phyloP scores from a whole-genome alignment of 345 rosid species.

The Citrus mangshanensis region DNA sequence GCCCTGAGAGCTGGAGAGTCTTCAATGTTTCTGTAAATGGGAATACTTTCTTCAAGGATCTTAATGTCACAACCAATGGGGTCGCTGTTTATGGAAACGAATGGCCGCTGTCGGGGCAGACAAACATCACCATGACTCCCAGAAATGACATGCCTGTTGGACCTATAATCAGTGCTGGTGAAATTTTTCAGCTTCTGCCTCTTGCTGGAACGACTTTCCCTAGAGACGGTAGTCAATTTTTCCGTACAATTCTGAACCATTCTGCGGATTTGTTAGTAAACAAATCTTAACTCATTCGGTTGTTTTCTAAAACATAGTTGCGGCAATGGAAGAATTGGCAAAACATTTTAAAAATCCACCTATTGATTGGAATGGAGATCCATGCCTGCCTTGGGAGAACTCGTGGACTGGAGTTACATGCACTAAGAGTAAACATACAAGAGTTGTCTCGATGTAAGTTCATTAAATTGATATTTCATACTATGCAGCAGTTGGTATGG shows the following conservation, averaged over 20 bases:
- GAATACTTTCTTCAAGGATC: constrained; percentile 40
- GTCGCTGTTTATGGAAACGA: constrained; percentile 53
- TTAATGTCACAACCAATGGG: constrained; percentile 66
- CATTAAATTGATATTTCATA: background rate
- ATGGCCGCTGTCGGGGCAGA: constrained; percentile 80
- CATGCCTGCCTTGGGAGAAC: constrained; percentile 72
- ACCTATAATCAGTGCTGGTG: constrained; percentile 77
- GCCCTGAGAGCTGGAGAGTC: constrained; percentile 70
- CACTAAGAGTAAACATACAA: constrained; percentile 40
- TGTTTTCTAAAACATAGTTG: constrained; percentile 26
- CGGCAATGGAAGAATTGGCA: constrained; percentile 61
- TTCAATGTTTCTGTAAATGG: constrained; percentile 72
- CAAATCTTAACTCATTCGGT: background rate
- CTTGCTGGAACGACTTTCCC: constrained; percentile 57
- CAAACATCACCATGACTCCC: constrained; percentile 55
- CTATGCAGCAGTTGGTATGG: background rate
- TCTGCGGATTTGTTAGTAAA: background rate
- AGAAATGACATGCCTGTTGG: constrained; percentile 41
- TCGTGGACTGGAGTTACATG: constrained; percentile 93
- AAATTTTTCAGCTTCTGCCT: constrained; percentile 71
- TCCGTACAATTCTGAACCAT: background rate
- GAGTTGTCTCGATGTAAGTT: constrained; percentile 71
- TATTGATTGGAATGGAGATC: constrained; percentile 85
- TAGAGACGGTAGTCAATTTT: constrained; percentile 54
- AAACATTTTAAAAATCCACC: constrained; percentile 57